A percentile compares a stretch with the other conserved stretches of the same genome.
These are phyloP conservation scores for Ganoderma lingzhi DNA, from an alignment of 1,284 basidiomycete species.

Conservation along the genomic window DNA sequence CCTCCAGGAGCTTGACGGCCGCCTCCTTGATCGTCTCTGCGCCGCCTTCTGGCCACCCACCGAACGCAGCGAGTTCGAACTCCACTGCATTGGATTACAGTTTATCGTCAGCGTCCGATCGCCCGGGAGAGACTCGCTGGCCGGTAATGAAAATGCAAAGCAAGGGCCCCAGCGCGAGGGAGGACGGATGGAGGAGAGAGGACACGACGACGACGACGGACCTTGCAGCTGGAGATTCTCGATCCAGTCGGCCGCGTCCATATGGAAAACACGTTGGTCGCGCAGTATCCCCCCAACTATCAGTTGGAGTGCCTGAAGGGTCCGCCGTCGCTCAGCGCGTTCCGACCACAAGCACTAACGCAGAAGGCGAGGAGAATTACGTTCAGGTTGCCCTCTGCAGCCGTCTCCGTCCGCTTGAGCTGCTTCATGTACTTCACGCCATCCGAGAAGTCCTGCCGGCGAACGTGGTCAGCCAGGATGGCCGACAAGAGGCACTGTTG, in stretches of 20 bases:
- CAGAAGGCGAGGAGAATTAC: slow-evolving; percentile 22
- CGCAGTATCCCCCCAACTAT: slow-evolving; percentile 44
- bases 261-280: slow-evolving; percentile 46
- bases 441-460: slow-evolving; percentile 30
- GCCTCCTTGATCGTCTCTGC: slow-evolving; percentile 44
- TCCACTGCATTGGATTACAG: slow-evolving; percentile 35
- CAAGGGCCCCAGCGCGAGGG: slow-evolving; percentile 6
- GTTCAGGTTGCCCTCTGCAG: slow-evolving; percentile 24
- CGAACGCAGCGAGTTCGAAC: slow-evolving; percentile 39
- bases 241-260: slow-evolving; percentile 35
- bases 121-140: background rate
- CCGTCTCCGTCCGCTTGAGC: slow-evolving; percentile 22
- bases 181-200: background rate
- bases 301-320: slow-evolving; percentile 36
- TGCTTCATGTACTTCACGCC: slow-evolving; percentile 31
- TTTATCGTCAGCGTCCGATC: background rate
- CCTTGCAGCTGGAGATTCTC: slow-evolving; percentile 46
- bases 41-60: slow-evolving; percentile 44
- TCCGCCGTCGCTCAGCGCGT: background rate
- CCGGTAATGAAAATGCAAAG: background rate
- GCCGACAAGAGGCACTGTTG: background rate
- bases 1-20: slow-evolving; percentile 42
- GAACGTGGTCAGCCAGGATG: background rate
- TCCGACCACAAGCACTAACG: background rate
- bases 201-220: slow-evolving; percentile 21